These are phyloP conservation scores for Wickerhamiella cacticola DNA, from an alignment of 805 yeast genomes.

Conservation along the genomic window DNA sequence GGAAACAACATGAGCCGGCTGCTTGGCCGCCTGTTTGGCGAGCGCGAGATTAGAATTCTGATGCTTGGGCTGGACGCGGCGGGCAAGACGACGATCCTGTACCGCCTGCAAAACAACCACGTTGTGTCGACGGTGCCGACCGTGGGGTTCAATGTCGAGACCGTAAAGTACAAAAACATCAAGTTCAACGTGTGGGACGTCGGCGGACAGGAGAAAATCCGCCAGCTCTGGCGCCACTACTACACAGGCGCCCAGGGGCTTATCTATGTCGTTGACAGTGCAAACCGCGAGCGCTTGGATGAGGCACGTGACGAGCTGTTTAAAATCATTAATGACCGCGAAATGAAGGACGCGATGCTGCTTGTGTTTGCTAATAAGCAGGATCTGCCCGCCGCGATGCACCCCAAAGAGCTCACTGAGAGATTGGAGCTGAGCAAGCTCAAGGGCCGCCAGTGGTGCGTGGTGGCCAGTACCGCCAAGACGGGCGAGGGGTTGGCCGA, in stretches of 20 bases:
- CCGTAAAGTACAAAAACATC: constrained; percentile 68
- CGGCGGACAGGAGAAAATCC: constrained; percentile 87
- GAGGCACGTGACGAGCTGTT: constrained; percentile 69
- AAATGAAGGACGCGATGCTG: constrained; percentile 65
- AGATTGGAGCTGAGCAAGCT: constrained; percentile 50
- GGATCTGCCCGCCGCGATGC: constrained; percentile 58
- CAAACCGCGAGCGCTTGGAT: constrained; percentile 57
- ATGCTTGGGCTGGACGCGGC: constrained; percentile 92
- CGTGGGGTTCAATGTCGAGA: constrained; percentile 86
- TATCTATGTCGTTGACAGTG: constrained; percentile 79
- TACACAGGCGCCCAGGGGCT: constrained; percentile 87
- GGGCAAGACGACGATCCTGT: constrained; percentile 80
- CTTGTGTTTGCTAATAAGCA: constrained; percentile 84
- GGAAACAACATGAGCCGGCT: constrained; percentile 29
- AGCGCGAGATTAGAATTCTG: constrained; percentile 51
- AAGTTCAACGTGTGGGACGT: constrained; percentile 89
- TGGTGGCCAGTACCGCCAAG: constrained; percentile 79
- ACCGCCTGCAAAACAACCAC: constrained; percentile 68
- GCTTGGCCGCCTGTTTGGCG: constrained; percentile 38
- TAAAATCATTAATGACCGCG: constrained; percentile 70
- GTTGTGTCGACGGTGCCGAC: constrained; percentile 76
- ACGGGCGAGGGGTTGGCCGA: constrained; percentile 85
- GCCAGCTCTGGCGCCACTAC: constrained; percentile 93
- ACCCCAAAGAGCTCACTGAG: constrained; percentile 70
- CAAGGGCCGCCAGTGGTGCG: constrained; percentile 74